Evolutionary conservation across 2,329 filamentous ascomycete species (phyloP).

Genomic region (Chrysoporthe deuterocubensis): DNA sequence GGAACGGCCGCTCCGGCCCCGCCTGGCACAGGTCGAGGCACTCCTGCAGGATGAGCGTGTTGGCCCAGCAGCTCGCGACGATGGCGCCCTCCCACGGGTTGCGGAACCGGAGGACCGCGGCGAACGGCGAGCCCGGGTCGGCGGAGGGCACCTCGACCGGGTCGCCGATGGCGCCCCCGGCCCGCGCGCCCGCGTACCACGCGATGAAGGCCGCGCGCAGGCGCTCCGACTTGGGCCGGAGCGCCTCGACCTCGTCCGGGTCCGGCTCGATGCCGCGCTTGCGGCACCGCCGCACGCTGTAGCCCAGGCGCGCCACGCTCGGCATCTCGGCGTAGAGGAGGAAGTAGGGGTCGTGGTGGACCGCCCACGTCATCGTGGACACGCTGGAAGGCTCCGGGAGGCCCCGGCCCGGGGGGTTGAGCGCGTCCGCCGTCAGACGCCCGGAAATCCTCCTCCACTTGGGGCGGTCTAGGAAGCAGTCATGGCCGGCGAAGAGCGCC

Average conservation of each 20-base stretch:
- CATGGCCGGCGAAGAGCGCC: slow-evolving; percentile 42
- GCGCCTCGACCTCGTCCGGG: slow-evolving; percentile 34
- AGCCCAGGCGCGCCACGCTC: slow-evolving; percentile 39
- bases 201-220: slow-evolving; percentile 37
- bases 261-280: slow-evolving; percentile 37
- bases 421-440: slow-evolving; percentile 35
- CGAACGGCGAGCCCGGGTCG: slow-evolving; percentile 40
- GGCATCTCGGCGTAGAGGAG: slow-evolving; percentile 41
- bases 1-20: slow-evolving; percentile 31
- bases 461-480: slow-evolving; percentile 43
- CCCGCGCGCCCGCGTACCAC: slow-evolving; percentile 40
- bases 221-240: slow-evolving; percentile 36
- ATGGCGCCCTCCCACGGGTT: slow-evolving; percentile 42
- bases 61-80: slow-evolving; percentile 44
- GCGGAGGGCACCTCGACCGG: slow-evolving; percentile 37
- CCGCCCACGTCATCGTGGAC: not conserved
- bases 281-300: slow-evolving; percentile 38
- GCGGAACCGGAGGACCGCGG: slow-evolving; percentile 39
- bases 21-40: slow-evolving; percentile 40
- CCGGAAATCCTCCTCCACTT: slow-evolving; percentile 44
- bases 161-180: slow-evolving; percentile 31
- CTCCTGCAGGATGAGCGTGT: slow-evolving; percentile 46
- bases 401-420: slow-evolving; percentile 30
- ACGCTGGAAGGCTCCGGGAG: not conserved
- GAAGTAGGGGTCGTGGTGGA: slow-evolving; percentile 40